Evolutionary conservation across 129 eudicot genomes (phyloP), one percentile per base, ranked within the genome.

Genomic region (Centaurea solstitialis): DNA sequence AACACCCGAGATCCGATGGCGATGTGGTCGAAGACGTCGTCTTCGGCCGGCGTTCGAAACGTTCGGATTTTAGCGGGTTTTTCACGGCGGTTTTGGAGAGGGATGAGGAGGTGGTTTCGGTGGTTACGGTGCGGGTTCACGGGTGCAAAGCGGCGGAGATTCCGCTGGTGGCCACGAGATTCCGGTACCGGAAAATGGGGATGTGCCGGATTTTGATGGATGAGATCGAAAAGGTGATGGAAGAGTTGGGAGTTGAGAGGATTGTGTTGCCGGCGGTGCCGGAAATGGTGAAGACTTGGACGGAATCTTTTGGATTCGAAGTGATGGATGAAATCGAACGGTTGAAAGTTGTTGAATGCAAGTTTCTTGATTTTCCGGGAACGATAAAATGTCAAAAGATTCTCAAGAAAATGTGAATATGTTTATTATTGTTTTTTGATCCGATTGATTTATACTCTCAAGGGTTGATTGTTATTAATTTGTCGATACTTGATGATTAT

Each of bases 61-160:
- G 90, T 20, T 84, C 84, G 24, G 82, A 87, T 68, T 91, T 87
- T 65, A 74, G 76, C 37, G 99, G 99, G n/a, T 95, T 95, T 62
- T 93, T 85, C 74, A 87, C 97, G 0, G 90, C 89, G 53, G 86
- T 89, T 18, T 39, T 95, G 83, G 97, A 89, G 78, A 89, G 76
- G 79, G 77, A 86, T 43, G 90, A 88, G 21, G 92, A 91, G 80
- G 76, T 89, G 80, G 79, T 89, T n/a, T 40, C 98, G 5, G 92
- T 85, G 22, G 95, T 90, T 74, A 78, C 86, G 5, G 75, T 95
- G 35, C 87, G 99, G 70, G 73, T 95, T 66, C 86, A 86, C n/a
- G 99, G 99, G 9, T 67, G 85, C 65, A 93, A 81, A 87, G 93
- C 86, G 74, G 99, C 98, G 1, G 98, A 95, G 87, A 72, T 95